These are phyloP conservation scores for Aspergillus campestris DNA, from an alignment of 495 filamentous ascomycete genomes.

Conservation along the genomic window DNA sequence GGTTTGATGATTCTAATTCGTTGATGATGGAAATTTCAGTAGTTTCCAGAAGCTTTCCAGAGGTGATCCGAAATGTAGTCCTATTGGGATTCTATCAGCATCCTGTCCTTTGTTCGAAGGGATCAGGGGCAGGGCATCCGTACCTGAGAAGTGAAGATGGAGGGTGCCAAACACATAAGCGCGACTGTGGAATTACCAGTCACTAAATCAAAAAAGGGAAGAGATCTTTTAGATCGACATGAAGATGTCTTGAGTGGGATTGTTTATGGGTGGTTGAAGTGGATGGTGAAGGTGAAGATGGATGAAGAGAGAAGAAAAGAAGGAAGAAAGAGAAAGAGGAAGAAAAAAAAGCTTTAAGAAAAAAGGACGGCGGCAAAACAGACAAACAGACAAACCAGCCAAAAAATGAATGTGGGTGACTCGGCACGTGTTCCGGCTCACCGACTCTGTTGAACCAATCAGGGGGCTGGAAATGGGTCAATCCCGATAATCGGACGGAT, in stretches of 20 bases:
- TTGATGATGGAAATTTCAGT: conserved; percentile 38
- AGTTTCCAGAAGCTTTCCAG: conserved; percentile 85
- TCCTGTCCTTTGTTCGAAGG: no score
- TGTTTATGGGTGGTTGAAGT: conserved; percentile 2
- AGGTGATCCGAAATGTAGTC: conserved; percentile 99
- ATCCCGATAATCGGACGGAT: no score
- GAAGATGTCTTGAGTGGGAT: conserved; percentile 1
- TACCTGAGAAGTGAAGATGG: conserved; percentile 97
- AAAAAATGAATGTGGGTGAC: no score
- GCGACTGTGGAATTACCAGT: conserved; percentile 45
- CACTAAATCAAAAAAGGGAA: conserved; percentile 14
- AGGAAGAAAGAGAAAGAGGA: conserved; percentile 15
- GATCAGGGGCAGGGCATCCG: conserved; percentile 9
- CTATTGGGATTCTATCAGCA: conserved; percentile 26
- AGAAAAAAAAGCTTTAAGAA: conserved; percentile 14
- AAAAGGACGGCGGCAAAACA: conserved; percentile 11
- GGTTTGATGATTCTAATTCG: neutral
- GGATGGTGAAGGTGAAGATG: conserved; percentile 1
- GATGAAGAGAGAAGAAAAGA: conserved; percentile 5
- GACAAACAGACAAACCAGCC: conserved; percentile 22
- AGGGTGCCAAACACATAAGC: conserved; percentile 92
- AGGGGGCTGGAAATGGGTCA: conserved; percentile 9
- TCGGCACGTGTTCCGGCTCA: conserved; percentile 24
- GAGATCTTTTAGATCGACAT: conserved; percentile 23
- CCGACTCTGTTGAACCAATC: conserved; percentile 28